Base-by-base conservation (phyloP, 441 rosid species). In the Gossypium trilobum region DNA sequence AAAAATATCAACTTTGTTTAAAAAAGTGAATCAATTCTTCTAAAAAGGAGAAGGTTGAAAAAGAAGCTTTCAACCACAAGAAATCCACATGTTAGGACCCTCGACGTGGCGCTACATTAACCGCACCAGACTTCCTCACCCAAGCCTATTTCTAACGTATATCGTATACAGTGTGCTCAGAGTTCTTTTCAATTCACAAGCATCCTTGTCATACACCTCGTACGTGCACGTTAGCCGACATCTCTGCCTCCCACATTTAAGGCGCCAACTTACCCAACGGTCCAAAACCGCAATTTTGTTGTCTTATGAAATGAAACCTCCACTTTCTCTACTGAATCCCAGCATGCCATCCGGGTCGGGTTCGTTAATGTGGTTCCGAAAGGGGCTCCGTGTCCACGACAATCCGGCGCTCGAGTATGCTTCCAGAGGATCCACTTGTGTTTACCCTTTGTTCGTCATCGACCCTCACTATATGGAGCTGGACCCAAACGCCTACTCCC, bases 381-480 rank as follows among this genome's bases (percentile, higher is more conserved):
- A 94, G 81, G 97, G 95, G 2, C 89, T 94, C 16, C 88, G 97
- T 68, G 56, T 94, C 79, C 99, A 94, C 81, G 97, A 94, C 80
- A 94, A 94, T 79, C 97, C 99, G 52, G 95, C 97, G 48, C 85
- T 94, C 42, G 83, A 83, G 42, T 79, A 81, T 74, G 95, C 99
- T 39, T 82, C 91, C 3, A 84, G 77, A 29, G 82, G 78, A 4
- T 73, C 91, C 56, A 33, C 36, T 8, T 76, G 75, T 31, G 71
- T 94, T 51, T 94, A 88, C 75, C 99, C 97, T 63, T 86, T 94
- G 27, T 94, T 94, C 69, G 94, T 94, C 16, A 86, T 94, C 58
- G 99, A 94, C 83, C 97, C 95, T 63, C 94, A 84, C 78, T 94
- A 87, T 82, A 92, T 90, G 99, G 77, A 85, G 22, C 89, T 91